Conservation (phyloP, 441 rosid genomes). For the Hura crepitans region DNA sequence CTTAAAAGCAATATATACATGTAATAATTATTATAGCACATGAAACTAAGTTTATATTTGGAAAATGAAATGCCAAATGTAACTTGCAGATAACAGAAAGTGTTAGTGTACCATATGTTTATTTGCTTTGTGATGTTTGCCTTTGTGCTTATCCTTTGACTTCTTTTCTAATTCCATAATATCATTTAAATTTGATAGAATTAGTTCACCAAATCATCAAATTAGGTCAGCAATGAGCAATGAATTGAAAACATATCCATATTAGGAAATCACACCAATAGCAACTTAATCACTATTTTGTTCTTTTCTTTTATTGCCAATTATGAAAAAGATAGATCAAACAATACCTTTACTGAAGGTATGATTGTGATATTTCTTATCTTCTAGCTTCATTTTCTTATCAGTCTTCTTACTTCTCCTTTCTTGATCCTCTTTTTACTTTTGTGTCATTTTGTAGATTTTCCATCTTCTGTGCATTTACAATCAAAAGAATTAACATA, state of each 20-base stretch:
- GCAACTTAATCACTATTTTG: neutral
- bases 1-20: neutral
- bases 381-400: conserved; percentile 44
- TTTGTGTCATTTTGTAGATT: conserved; percentile 47
- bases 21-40: neutral
- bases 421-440: conserved; percentile 36
- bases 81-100: conserved; percentile 7
- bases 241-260: neutral
- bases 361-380: conserved; percentile 58
- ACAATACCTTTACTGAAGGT: conserved; percentile 54
- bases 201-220: conserved; percentile 14
- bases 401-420: conserved; percentile 49
- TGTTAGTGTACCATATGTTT: conserved; percentile 40
- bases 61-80: neutral
- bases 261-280: neutral
- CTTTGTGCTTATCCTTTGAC: conserved; percentile 57
- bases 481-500: conserved; percentile 1
- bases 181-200: conserved; percentile 27
- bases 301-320: neutral
- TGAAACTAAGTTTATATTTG: neutral
- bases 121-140: conserved; percentile 45
- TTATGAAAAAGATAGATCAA: neutral
- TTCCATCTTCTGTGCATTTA: conserved; percentile 50
- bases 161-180: conserved; percentile 58
- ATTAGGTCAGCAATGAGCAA: neutral